Evolutionary conservation across 164 flowering plant genomes (phyloP), one percentile per base, ranked within the genome.

Genomic region (Macadamia integrifolia): DNA sequence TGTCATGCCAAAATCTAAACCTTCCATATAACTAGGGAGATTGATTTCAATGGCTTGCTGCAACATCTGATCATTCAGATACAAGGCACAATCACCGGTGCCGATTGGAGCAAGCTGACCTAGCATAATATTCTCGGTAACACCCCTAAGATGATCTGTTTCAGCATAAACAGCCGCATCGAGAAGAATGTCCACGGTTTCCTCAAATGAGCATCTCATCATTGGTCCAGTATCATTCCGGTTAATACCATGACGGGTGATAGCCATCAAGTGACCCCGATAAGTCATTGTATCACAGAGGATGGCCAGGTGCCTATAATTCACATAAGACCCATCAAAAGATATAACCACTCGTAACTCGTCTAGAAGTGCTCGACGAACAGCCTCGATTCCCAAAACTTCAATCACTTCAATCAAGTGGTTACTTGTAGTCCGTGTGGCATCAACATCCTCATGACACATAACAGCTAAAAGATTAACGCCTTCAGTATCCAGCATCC

Each of bases 121-220:
- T 56, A 94, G 78, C 97, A 94, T 92, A 12, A 94, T 94, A 73
- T 94, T 94, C 61, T 94, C 98, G 18, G 97, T 92, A 14, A 94
- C 98, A 66, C 98, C 98, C 70, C 90, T 82, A 68, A 94, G 82
- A 66, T 79, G 48, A 79, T 94, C 98, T 18, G 88, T 76, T 74
- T 94, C 98, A 29, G 98, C 98, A 84, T 80, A 92, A 2, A 90
- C 92, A 62, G 98, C 98, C 67, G 98, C 98, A 83, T 94, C 98
- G 48, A 94, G 87, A 60, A 94, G 93, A 77, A 94, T 94, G 75
- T 95, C 99, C 29, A 94, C 99, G 28, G 99, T 95, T 76, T 94
- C 98, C 70, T 95, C 99, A 77, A 95, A 95, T 43, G 98, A 95
- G 80, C 99, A 94, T 68, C 98, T 90, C 99, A 92, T 95, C 97